phyloP scores from a whole-genome alignment of 2,329 filamentous ascomycete genomes.

The Camillea tinctor region DNA sequence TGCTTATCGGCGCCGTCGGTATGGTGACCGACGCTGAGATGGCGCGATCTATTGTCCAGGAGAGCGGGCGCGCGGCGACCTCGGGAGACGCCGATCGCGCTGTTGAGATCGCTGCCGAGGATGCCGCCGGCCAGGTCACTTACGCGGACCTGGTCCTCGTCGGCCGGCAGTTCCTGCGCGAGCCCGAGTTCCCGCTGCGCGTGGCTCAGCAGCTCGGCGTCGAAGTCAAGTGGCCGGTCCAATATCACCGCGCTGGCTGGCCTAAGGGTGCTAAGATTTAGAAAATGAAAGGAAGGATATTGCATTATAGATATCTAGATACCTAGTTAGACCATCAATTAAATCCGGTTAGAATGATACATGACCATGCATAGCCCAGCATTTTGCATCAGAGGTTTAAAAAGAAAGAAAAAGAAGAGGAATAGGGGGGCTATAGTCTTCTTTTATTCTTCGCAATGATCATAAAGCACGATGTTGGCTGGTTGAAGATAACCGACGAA shows the following conservation, averaged over 20 bases:
- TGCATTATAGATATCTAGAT: not conserved
- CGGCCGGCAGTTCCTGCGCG: slow-evolving; percentile 76
- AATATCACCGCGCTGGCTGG: slow-evolving; percentile 49
- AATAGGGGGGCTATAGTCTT: too few species aligned
- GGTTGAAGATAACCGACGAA: too few species aligned
- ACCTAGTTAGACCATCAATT: too few species aligned
- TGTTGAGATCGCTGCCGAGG: slow-evolving; percentile 40
- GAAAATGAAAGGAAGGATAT: not conserved
- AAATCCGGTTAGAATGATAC: not conserved
- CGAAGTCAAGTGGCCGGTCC: slow-evolving; percentile 68
- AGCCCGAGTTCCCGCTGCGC: slow-evolving; percentile 74
- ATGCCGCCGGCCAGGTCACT: slow-evolving; percentile 35
- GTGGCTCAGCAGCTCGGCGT: slow-evolving; percentile 72
- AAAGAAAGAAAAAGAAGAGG: too few species aligned
- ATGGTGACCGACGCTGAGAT: slow-evolving; percentile 67
- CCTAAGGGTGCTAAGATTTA: slow-evolving; percentile 28
- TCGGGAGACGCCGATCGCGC: slow-evolving; percentile 38
- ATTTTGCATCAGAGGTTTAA: not conserved
- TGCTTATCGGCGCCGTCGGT: slow-evolving; percentile 75
- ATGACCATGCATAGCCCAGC: not conserved
- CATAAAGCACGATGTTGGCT: too few species aligned
- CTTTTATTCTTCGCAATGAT: too few species aligned
- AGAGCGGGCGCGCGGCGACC: slow-evolving; percentile 40
- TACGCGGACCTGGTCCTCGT: slow-evolving; percentile 70
- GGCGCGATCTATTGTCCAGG: slow-evolving; percentile 59